Evolutionary conservation across 352 stramenopile species (phyloP).

Genomic region (Thalassiosira oceanica): DNA sequence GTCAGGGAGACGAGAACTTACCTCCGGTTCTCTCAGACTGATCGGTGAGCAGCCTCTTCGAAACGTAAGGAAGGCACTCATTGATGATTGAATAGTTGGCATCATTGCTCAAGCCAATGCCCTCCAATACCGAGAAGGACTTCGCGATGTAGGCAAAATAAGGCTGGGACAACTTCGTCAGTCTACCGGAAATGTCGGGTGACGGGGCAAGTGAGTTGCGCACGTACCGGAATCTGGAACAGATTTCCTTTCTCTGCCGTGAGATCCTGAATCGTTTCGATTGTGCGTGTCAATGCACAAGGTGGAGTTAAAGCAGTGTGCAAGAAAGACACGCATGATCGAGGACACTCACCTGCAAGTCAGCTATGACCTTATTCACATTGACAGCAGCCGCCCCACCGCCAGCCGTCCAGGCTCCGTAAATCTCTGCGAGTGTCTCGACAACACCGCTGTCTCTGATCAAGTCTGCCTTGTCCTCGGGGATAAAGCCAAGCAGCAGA

Average conservation of each 20-base stretch:
- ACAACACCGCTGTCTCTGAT: constrained; percentile 77
- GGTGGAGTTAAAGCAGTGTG: too few relatives aligned
- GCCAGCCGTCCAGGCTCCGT: constrained; percentile 69
- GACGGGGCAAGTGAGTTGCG: neutral
- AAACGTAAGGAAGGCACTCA: constrained; percentile 82
- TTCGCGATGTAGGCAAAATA: constrained; percentile 84
- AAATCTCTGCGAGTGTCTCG: constrained; percentile 76
- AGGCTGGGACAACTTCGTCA: constrained; percentile 36
- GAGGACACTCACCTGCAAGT: too few relatives aligned
- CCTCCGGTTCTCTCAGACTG: constrained; percentile 62
- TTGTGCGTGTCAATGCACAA: too few relatives aligned
- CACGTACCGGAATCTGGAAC: constrained; percentile 78
- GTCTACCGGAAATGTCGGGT: constrained; percentile 1
- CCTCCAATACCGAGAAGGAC: constrained; percentile 81
- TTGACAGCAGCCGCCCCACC: constrained; percentile 72
- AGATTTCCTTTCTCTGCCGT: constrained; percentile 69
- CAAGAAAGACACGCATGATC: too few relatives aligned
- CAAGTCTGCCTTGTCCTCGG: constrained; percentile 56
- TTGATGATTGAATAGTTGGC: constrained; percentile 82
- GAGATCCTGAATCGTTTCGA: too few relatives aligned
- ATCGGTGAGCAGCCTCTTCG: constrained; percentile 78
- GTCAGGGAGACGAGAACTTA: too few relatives aligned
- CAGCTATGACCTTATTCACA: constrained; percentile 72
- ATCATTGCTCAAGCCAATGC: constrained; percentile 81
- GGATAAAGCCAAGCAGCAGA: constrained; percentile 75